Conservation (phyloP, 768 basidiomycete genomes). For the Pisolithus sp. region DNA sequence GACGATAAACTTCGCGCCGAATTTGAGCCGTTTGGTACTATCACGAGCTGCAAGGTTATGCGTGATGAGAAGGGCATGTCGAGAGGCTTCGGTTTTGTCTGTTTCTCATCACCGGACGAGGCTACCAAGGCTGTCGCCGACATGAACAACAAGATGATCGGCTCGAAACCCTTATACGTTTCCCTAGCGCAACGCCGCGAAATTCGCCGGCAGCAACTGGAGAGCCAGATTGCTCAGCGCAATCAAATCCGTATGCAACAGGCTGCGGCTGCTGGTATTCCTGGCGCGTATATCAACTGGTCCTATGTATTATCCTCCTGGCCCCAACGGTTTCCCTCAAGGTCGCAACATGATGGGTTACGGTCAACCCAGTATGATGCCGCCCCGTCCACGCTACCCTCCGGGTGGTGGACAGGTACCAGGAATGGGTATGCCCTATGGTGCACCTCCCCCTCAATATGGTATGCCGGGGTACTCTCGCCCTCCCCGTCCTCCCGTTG, state of each 20-base stretch:
- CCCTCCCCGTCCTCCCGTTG: constrained; percentile 52
- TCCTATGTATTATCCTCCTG: constrained; percentile 71
- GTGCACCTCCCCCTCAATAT: constrained; percentile 70
- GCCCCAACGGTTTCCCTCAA: constrained; percentile 66
- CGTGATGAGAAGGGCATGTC: constrained; percentile 90
- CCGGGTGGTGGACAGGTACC: constrained; percentile 56
- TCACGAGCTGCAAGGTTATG: constrained; percentile 99
- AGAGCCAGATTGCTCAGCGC: constrained; percentile 97
- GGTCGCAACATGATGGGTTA: constrained; percentile 65
- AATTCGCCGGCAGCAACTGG: constrained; percentile 95
- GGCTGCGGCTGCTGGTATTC: constrained; percentile 78
- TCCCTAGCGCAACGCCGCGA: constrained; percentile 98
- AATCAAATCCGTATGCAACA: constrained; percentile 94
- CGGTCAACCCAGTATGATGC: constrained; percentile 85
- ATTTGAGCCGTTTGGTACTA: constrained; percentile 94
- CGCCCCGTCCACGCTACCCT: constrained; percentile 79
- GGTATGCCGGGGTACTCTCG: constrained; percentile 63
- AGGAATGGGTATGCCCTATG: constrained; percentile 76
- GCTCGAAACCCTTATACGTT: constrained; percentile 96
- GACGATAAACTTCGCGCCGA: constrained; percentile 95
- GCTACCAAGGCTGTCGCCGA: constrained; percentile 99
- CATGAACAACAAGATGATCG: constrained; percentile 99
- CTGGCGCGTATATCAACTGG: constrained; percentile 41
- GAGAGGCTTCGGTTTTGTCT: constrained; percentile 98
- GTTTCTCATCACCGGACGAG: constrained; percentile 97